A percentile compares a stretch with the other conserved stretches of the same genome.
These are phyloP conservation scores for Dichotomopilus funicola DNA, from an alignment of 2,329 filamentous ascomycete genomes.

Conservation along the genomic window DNA sequence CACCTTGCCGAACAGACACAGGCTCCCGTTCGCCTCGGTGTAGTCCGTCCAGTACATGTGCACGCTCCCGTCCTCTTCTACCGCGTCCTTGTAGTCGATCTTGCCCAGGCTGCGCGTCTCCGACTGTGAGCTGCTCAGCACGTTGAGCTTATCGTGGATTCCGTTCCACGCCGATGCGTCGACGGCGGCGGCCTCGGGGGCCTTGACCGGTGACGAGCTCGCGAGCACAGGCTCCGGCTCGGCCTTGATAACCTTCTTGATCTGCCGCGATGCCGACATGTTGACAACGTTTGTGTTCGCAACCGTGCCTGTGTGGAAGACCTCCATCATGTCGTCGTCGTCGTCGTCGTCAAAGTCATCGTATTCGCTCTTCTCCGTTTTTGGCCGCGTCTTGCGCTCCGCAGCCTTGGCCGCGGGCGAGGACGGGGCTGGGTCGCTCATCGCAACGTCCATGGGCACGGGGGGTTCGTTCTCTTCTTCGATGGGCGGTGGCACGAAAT, in stretches of 20 bases:
- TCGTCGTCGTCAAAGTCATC: conserved; percentile 71
- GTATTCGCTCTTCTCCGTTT: conserved; percentile 49
- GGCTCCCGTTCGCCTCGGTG: conserved; percentile 79
- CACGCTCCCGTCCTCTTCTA: conserved; percentile 88
- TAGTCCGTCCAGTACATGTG: conserved; percentile 98
- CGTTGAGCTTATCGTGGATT: conserved; percentile 78
- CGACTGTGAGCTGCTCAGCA: conserved; percentile 65
- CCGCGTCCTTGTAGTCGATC: conserved; percentile 71
- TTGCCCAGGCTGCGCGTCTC: conserved; percentile 67
- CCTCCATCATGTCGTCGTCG: conserved; percentile 80
- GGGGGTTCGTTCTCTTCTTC: conserved; percentile 51
- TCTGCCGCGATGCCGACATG: conserved; percentile 70
- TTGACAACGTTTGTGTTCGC: conserved; percentile 66
- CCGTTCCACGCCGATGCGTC: conserved; percentile 85
- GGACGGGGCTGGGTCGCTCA: conserved; percentile 80
- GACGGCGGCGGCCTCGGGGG: conserved; percentile 48
- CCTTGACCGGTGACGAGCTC: conserved; percentile 68
- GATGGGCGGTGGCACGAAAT: conserved; percentile 42
- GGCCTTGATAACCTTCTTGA: conserved; percentile 64
- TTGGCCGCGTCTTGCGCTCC: conserved; percentile 58
- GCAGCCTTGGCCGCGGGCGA: conserved; percentile 78
- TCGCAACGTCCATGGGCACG: conserved; percentile 49
- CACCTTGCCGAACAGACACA: conserved; percentile 95
- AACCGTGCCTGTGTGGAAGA: conserved; percentile 67
- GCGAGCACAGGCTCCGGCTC: conserved; percentile 56